Base-by-base conservation (phyloP, 2,329 filamentous ascomycete species). In the Beauveria sp. region DNA sequence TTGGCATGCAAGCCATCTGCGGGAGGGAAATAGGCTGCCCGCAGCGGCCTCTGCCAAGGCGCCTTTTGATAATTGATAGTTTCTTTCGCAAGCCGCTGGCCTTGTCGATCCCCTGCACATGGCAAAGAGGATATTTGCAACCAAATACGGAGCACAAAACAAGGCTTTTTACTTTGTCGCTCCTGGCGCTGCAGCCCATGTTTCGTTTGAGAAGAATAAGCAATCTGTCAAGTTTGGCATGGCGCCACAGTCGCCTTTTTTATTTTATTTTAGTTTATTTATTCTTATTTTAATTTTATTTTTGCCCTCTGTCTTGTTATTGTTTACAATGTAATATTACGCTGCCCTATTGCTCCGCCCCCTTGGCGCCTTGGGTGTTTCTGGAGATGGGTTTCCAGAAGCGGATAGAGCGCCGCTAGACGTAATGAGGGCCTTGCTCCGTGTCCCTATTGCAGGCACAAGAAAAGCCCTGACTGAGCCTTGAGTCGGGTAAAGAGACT, bases 1-100 rank as follows among this genome's bases (percentile, higher is more conserved):
- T 59, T 59, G 18, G 18, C 22, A 40, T 59, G 56, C 56, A 59
- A 59, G 56, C 56, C 56, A 59, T 43, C 16, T 59, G 46, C 56
- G 31, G 28, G n/a, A 59, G 31, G n/a, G 26, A 55, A 55, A 55
- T 43, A 20, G 51, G n/a, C 26, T 20, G 9, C 5, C 28, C 9
- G 31, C 31, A 31, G 31, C 26, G 26, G 3, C 31, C 20, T 24
- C 18, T n/a, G 54, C 54, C 43, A 48, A 40, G 54, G 28, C 28
- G 31, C 10, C 43, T 38, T 38, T 56, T 24, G 2, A 26, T 42
- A 31, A 31, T 31, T 31, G 26, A 49, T 34, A n/a, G 53, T 26
- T n/a, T 52, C 31, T 50, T 8, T n/a, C 3, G 18, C 26, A 22
- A 34, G 7, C 51, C n/a, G n/a, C 50, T 18, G 31, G 51, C 51